Percentiles rank a stretch among this genome's conserved stretches.
Evolutionary conservation across 805 yeast species (phyloP).

Genomic region (Yamadazyma tumulicola): DNA sequence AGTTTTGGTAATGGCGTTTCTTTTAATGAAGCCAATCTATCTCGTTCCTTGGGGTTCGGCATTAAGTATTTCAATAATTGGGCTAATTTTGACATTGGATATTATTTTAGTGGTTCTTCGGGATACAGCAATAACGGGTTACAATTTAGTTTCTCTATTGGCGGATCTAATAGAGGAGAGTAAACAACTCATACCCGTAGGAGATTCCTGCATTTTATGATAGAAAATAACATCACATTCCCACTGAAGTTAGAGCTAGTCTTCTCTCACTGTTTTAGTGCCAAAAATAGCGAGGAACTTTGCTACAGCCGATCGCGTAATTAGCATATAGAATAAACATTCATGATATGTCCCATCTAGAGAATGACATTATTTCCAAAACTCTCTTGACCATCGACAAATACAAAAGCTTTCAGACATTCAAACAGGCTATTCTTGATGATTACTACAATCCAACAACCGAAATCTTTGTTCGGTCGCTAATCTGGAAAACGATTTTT

Average conservation of each 20-base stretch:
- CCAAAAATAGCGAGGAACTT: no score
- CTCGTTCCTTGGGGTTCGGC: constrained; percentile 33
- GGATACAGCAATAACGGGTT: constrained; percentile 37
- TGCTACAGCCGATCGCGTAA: no score
- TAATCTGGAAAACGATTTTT: constrained; percentile 37
- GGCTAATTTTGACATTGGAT: constrained; percentile 43
- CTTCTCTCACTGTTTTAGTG: no score
- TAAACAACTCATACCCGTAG: no score
- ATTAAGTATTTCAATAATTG: constrained; percentile 35
- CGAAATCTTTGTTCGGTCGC: constrained; percentile 24
- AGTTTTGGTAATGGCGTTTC: constrained; percentile 38
- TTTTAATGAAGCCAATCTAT: constrained; percentile 19
- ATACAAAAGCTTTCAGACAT: constrained; percentile 23
- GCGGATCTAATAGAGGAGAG: constrained; percentile 32
- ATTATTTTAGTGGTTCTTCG: constrained; percentile 25
- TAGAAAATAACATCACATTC: no score
- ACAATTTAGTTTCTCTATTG: constrained; percentile 36
- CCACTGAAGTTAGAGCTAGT: no score
- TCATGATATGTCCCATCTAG: constrained; percentile 9
- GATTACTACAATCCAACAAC: constrained; percentile 25
- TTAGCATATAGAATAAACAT: no score
- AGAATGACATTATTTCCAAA: constrained; percentile 34
- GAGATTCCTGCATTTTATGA: no score
- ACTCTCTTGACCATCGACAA: constrained; percentile 34
- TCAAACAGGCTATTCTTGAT: constrained; percentile 25